phyloP scores from a whole-genome alignment of 306 rosid species.

The Biancaea sappan region DNA sequence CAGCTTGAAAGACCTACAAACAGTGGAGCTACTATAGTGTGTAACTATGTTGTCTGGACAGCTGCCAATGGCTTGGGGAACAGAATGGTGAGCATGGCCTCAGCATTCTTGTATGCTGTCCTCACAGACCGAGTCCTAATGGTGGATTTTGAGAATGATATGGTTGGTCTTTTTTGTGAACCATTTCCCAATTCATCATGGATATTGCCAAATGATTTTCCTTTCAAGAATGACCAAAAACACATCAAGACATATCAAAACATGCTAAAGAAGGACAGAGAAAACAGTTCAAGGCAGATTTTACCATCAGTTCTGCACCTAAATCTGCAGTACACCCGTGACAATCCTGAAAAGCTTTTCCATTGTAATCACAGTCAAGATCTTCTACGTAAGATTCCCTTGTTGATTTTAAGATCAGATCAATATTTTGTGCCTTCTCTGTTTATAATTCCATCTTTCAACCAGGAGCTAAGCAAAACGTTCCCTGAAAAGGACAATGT shows the following conservation, averaged over 20 bases:
- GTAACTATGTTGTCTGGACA: constrained; percentile 48
- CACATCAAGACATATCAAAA: constrained; percentile 41
- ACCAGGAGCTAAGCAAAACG: constrained; percentile 43
- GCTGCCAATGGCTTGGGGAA: constrained; percentile 48
- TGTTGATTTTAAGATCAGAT: constrained; percentile 46
- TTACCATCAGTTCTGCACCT: constrained; percentile 39
- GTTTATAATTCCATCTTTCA: constrained; percentile 35
- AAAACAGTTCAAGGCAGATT: background rate
- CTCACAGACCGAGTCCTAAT: constrained; percentile 51
- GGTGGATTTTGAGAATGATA: constrained; percentile 51
- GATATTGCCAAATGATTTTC: constrained; percentile 47
- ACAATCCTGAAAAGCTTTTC: constrained; percentile 50
- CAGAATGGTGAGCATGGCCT: constrained; percentile 49
- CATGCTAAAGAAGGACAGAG: constrained; percentile 40
- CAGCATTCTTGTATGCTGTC: constrained; percentile 50
- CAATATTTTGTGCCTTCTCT: constrained; percentile 54
- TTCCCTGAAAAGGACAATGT: constrained; percentile 50
- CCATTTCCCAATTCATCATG: constrained; percentile 55
- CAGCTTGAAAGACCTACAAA: constrained; percentile 33
- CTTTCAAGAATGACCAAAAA: constrained; percentile 23
- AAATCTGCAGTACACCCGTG: constrained; percentile 39
- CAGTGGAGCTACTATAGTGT: background rate
- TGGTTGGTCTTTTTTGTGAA: constrained; percentile 54
- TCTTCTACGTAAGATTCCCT: constrained; percentile 34
- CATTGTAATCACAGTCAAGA: constrained; percentile 48